phyloP scores from a whole-genome alignment of 2,329 filamentous ascomycete genomes.

The Penicillium olsonii region DNA sequence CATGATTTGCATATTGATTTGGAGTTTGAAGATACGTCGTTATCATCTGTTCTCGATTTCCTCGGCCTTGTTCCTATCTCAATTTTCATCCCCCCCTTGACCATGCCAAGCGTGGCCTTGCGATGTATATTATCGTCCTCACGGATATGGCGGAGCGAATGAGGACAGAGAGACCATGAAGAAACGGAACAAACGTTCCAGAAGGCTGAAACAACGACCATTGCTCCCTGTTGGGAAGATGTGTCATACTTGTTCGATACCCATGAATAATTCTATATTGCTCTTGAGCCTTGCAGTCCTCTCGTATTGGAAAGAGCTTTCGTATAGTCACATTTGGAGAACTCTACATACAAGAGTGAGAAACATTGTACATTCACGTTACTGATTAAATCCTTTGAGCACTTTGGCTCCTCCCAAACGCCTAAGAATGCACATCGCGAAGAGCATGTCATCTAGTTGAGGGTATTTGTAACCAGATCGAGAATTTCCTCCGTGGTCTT shows the following conservation, averaged over 20 bases:
- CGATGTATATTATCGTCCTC: slow-evolving; percentile 25
- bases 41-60: slow-evolving; percentile 12
- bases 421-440: slow-evolving; percentile 11
- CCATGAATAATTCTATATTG: slow-evolving; percentile 28
- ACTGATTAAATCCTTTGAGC: slow-evolving; percentile 5
- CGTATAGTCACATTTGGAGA: neutral
- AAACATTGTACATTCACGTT: neutral
- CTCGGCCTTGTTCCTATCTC: slow-evolving; percentile 14
- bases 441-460: slow-evolving; percentile 21
- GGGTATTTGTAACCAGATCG: slow-evolving; percentile 67
- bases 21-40: slow-evolving; percentile 22
- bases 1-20: slow-evolving; percentile 32
- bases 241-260: slow-evolving; percentile 31
- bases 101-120: slow-evolving; percentile 5
- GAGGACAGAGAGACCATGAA: slow-evolving; percentile 4
- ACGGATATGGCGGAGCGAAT: slow-evolving; percentile 7
- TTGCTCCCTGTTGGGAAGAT: slow-evolving; percentile 14
- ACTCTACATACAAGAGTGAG: neutral
- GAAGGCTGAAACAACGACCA: slow-evolving; percentile 15
- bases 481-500: slow-evolving; percentile 78
- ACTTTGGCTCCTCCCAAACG: slow-evolving; percentile 4
- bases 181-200: slow-evolving; percentile 12
- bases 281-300: neutral
- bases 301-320: too few species aligned
- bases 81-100: slow-evolving; percentile 6